phyloP scores from a whole-genome alignment of 257 asterid species.

The Catharanthus roseus region DNA sequence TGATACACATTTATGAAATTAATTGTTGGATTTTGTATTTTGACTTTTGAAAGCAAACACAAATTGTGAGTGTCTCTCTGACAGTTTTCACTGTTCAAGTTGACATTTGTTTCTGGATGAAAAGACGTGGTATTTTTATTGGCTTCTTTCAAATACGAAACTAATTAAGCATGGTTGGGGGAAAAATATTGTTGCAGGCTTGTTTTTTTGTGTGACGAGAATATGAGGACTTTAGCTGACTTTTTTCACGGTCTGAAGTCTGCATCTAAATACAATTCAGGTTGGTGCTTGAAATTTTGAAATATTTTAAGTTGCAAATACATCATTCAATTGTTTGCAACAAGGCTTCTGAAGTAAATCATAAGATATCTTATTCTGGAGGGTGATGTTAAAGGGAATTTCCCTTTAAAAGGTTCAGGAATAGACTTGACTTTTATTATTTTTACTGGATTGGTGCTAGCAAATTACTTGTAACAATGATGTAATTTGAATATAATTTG shows the following conservation, averaged over 20 bases:
- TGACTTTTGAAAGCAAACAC: neutral
- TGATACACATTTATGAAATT: neutral
- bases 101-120: neutral
- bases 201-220: neutral
- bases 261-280: constrained; percentile 17
- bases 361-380: neutral
- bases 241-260: constrained; percentile 13
- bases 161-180: too few relatives aligned
- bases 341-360: neutral
- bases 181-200: too few relatives aligned
- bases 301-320: neutral
- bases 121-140: neutral
- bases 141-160: too few relatives aligned
- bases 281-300: constrained; percentile 9
- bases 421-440: neutral
- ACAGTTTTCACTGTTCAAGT: neutral
- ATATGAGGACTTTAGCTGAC: constrained; percentile 9
- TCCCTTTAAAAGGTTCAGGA: too few relatives aligned
- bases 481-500: neutral
- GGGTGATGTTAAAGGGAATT: too few relatives aligned
- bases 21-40: neutral
- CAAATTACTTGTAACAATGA: neutral
- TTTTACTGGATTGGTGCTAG: neutral
- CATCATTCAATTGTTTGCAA: neutral
- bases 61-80: neutral